Evolutionary conservation across 2,329 filamentous ascomycete species (phyloP), one percentile per base, ranked within the genome.

Genomic region (Fusarium sp.): DNA sequence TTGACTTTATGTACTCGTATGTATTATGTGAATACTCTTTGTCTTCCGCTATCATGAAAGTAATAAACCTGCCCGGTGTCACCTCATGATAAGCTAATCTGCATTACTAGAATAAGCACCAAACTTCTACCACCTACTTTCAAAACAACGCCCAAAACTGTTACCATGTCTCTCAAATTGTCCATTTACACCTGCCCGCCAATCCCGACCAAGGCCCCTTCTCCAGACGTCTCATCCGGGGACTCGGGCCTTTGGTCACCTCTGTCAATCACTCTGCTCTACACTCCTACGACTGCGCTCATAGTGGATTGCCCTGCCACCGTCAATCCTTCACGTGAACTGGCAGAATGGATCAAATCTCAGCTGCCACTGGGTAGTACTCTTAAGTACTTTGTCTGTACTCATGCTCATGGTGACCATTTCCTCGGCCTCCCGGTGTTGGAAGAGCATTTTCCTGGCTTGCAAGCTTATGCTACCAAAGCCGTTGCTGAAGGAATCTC

Each of bases 21-120:
- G 26, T 6, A 26, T 26, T 26, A 26, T 26, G 26, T 33, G 3
- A 1, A n/a, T 18, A n/a, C 17, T n/a, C 3, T 17, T n/a, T 33
- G 5, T n/a, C 15, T n/a, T 10, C 33, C 4, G 2, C 9, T 10
- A 5, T n/a, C 3, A 3, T 2, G 1, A 18, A 33, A 9, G 22
- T 9, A 9, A 14, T 47, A 28, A 7, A 33, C 11, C 1, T 18
- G 15, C 5, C 20, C 28, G 6, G 10, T n/a, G 1, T 9, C 7
- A 15, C 3, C 10, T 33, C 15, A 13, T 7, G 3, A 7, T 2
- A 15, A 24, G 22, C 28, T 3, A 7, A 49, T n/a, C 3, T 5
- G 14, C 6, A n/a, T 33, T 49, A 3, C 47, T 49, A 4, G 11
- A 49, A 49, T 7, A 49, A 49, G 15, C 3, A 33, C 15, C 1